Evolutionary conservation across 2,329 filamentous ascomycete genomes (phyloP).

Genomic region (Metarhizium sp.): DNA sequence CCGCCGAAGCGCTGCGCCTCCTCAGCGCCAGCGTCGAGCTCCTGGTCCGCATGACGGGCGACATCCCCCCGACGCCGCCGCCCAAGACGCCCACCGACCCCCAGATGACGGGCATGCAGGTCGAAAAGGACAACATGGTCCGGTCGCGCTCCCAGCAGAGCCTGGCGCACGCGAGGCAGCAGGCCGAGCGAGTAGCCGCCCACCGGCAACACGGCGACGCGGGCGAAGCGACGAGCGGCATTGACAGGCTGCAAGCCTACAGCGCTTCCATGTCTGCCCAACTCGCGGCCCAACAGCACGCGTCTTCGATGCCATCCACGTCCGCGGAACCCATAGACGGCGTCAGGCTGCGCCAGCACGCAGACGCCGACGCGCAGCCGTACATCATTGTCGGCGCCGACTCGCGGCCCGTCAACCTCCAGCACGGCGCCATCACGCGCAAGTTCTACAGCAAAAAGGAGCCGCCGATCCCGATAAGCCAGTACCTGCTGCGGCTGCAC

Average conservation of each 20-base stretch:
- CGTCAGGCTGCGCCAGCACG: conserved; percentile 36
- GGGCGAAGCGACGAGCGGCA: neutral
- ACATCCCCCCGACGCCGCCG: conserved; percentile 73
- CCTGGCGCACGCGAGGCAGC: conserved; percentile 34
- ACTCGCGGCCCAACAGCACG: conserved; percentile 11
- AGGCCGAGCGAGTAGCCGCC: conserved; percentile 24
- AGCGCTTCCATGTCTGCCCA: conserved; percentile 17
- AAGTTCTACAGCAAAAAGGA: conserved; percentile 89
- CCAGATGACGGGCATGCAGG: conserved; percentile 54
- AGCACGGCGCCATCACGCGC: conserved; percentile 77
- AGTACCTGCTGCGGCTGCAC: conserved; percentile 82
- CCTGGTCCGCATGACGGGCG: conserved; percentile 63
- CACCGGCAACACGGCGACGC: neutral
- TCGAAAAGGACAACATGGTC: conserved; percentile 51
- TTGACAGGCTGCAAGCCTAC: conserved; percentile 16
- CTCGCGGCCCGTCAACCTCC: conserved; percentile 63
- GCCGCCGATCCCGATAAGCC: conserved; percentile 71
- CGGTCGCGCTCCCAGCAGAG: conserved; percentile 48
- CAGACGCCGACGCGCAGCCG: conserved; percentile 28
- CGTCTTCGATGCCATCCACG: neutral
- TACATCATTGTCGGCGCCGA: conserved; percentile 58
- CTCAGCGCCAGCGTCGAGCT: conserved; percentile 65
- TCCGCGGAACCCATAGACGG: conserved; percentile 40
- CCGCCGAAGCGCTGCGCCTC: conserved; percentile 67
- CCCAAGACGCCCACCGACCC: conserved; percentile 54